Evolutionary conservation across 2,329 filamentous ascomycete species (phyloP).

Genomic region (Trichoderma cornu-damae): DNA sequence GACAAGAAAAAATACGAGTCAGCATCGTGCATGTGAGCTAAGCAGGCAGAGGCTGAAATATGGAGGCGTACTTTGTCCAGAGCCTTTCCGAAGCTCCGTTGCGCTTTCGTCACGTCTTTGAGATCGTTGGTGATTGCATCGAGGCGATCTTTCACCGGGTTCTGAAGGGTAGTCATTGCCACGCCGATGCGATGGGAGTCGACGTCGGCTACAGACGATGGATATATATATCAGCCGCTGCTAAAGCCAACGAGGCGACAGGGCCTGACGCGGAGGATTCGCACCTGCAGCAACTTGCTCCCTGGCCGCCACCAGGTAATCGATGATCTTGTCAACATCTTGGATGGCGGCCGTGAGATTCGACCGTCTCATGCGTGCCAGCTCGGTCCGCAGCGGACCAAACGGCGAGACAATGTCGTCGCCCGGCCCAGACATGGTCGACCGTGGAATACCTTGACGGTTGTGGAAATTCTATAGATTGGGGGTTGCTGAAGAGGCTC

Average conservation of each 20-base stretch:
- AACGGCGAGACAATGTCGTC: constrained; percentile 42
- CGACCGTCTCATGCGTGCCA: constrained; percentile 64
- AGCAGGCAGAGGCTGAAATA: neutral
- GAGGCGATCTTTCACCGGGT: constrained; percentile 74
- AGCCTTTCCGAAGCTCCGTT: constrained; percentile 78
- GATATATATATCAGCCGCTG: constrained; percentile 20
- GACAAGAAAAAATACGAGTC: neutral
- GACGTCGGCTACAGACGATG: constrained; percentile 24
- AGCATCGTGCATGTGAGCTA: neutral
- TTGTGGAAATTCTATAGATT: neutral
- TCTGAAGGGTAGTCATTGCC: constrained; percentile 78
- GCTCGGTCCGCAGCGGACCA: constrained; percentile 62
- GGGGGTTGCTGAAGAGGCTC: neutral
- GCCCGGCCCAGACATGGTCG: constrained; percentile 34
- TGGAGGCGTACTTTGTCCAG: constrained; percentile 63
- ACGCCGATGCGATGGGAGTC: constrained; percentile 59
- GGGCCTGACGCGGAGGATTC: constrained; percentile 16
- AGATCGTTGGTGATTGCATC: constrained; percentile 75
- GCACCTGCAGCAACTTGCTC: constrained; percentile 67
- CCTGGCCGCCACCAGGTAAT: constrained; percentile 67
- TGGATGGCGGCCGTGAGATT: constrained; percentile 65
- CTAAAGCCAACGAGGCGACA: neutral
- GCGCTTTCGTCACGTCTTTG: constrained; percentile 74
- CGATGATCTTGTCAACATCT: constrained; percentile 79
- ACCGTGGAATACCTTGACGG: neutral